phyloP scores from a whole-genome alignment of 176 grass and related monocot species.

The Chrysopogon serrulatus region DNA sequence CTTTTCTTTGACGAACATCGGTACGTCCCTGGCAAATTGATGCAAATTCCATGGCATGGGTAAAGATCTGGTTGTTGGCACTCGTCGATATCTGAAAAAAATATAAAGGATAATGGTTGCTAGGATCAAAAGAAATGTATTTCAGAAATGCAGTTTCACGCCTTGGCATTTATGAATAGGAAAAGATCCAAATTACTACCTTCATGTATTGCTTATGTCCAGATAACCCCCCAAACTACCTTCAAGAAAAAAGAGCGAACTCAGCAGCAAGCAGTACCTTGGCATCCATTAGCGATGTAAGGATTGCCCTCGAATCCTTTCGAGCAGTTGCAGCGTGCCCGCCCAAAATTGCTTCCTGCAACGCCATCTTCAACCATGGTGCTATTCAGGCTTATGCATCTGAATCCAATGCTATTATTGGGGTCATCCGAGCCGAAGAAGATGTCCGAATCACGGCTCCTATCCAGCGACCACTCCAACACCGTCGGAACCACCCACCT shows the following conservation, averaged over 20 bases:
- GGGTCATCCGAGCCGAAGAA: neutral
- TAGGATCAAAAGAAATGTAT: neutral
- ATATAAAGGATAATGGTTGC: too few relatives aligned
- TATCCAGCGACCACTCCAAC: neutral
- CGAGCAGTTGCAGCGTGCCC: neutral
- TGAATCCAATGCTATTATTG: neutral
- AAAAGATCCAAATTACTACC: too few relatives aligned
- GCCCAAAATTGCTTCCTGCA: neutral
- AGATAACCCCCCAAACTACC: too few relatives aligned
- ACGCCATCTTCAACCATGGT: neutral
- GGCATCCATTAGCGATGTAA: neutral
- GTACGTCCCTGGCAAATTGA: slow-evolving; percentile 28
- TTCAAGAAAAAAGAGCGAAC: neutral
- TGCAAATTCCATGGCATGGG: slow-evolving; percentile 16
- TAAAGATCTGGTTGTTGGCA: slow-evolving; percentile 13
- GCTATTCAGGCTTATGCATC: neutral
- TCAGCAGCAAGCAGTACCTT: neutral
- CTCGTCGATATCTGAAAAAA: slow-evolving; percentile 19
- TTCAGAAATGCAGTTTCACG: neutral
- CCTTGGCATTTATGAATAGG: too few relatives aligned
- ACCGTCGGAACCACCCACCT: neutral
- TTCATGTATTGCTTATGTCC: too few relatives aligned
- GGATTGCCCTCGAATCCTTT: slow-evolving; percentile 3
- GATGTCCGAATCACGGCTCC: neutral
- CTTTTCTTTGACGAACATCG: slow-evolving; percentile 15